Evolutionary conservation across 495 filamentous ascomycete species (phyloP).

Genomic region (Bombardia bombarda): DNA sequence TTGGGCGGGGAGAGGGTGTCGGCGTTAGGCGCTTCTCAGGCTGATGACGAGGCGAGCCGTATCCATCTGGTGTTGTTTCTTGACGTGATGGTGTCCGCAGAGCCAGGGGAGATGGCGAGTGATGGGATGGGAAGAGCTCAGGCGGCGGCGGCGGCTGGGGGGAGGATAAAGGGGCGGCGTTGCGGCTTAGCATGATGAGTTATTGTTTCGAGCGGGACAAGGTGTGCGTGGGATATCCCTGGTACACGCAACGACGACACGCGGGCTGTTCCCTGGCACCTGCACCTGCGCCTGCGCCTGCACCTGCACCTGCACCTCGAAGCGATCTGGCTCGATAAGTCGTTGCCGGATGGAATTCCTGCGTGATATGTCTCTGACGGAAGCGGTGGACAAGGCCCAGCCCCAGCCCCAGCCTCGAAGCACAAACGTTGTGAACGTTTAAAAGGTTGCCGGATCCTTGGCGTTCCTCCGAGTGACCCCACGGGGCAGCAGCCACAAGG

Average conservation of each 20-base stretch:
- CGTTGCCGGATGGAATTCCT: too few species aligned
- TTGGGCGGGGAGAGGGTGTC: slow-evolving; percentile 7
- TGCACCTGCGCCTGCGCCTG: background rate
- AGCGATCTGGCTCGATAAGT: background rate
- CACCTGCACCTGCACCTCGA: background rate
- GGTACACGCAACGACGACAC: background rate
- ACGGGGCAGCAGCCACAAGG: too few species aligned
- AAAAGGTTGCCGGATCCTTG: too few species aligned
- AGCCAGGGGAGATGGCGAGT: slow-evolving; percentile 6
- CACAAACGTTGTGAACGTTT: too few species aligned
- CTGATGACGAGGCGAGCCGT: slow-evolving; percentile 12
- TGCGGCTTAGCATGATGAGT: slow-evolving; percentile 36
- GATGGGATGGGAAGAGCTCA: slow-evolving; percentile 7
- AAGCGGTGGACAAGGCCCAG: too few species aligned
- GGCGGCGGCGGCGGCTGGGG: too few species aligned
- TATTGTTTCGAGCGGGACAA: slow-evolving; percentile 31
- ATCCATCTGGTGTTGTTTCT: slow-evolving; percentile 11
- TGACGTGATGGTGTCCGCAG: slow-evolving; percentile 17
- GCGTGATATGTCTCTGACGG: too few species aligned
- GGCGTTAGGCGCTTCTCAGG: slow-evolving; percentile 16
- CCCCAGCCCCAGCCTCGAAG: too few species aligned
- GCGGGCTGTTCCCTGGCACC: background rate
- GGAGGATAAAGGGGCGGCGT: slow-evolving; percentile 15
- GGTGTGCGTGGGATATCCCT: slow-evolving; percentile 16
- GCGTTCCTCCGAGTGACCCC: too few species aligned